A percentile compares a stretch with the other conserved stretches of the same genome.
phyloP scores from a whole-genome alignment of 1,284 basidiomycete genomes.

The Spongiforma sp. region DNA sequence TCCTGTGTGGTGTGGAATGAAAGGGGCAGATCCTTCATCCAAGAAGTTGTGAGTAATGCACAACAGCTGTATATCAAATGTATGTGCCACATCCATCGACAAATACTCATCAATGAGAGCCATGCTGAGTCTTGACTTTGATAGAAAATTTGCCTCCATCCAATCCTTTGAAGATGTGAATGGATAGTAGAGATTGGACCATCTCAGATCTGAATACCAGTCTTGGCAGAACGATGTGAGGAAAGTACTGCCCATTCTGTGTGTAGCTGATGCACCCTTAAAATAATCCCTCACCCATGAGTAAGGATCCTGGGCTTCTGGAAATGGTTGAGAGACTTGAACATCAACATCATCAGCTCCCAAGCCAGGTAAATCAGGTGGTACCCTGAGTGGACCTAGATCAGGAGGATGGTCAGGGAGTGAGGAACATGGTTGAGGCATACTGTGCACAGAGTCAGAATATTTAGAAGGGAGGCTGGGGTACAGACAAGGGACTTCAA shows the following conservation, averaged over 20 bases:
- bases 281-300: not conserved
- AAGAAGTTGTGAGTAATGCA: not conserved
- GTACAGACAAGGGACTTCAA: not conserved
- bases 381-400: too few relatives aligned
- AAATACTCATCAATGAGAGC: not conserved
- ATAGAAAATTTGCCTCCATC: not conserved
- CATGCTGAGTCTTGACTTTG: not conserved
- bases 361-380: not conserved
- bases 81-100: not conserved
- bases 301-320: not conserved
- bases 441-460: too few relatives aligned
- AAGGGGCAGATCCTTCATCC: not conserved
- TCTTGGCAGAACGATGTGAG: not conserved
- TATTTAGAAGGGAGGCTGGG: too few relatives aligned
- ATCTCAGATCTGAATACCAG: not conserved
- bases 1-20: not conserved
- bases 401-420: not conserved
- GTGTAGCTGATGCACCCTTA: not conserved
- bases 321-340: not conserved
- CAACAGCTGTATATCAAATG: not conserved
- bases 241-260: not conserved
- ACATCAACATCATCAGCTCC: not conserved
- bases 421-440: not conserved
- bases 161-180: not conserved
- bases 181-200: constrained; percentile 1